Percentiles rank a stretch among this genome's conserved stretches.
Conservation (phyloP, 2,329 filamentous ascomycete genomes). For the Xylaria polymorpha region DNA sequence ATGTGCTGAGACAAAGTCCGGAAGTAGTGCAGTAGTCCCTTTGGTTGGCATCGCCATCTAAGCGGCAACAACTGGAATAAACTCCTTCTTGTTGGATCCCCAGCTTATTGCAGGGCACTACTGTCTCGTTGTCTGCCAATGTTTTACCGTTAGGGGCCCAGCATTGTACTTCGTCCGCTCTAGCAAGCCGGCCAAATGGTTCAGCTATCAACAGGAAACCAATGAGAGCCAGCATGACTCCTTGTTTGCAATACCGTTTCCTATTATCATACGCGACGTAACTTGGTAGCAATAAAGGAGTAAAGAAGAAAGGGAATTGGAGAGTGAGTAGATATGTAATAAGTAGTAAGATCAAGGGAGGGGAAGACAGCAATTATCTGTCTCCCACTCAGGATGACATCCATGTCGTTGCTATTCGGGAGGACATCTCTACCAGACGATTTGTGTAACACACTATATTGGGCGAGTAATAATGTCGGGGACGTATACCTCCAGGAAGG, state of each 20-base stretch:
- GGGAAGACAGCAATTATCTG: slow-evolving; percentile 6
- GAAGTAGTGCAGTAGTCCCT: slow-evolving; percentile 47
- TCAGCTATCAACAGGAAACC: slow-evolving; percentile 10
- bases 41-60: slow-evolving; percentile 42
- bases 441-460: slow-evolving; percentile 11
- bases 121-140: slow-evolving; percentile 45
- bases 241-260: neutral
- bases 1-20: slow-evolving; percentile 46
- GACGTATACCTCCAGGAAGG: neutral
- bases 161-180: slow-evolving; percentile 39
- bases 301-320: neutral
- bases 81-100: slow-evolving; percentile 48
- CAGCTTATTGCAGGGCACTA: slow-evolving; percentile 51
- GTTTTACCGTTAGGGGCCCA: slow-evolving; percentile 49
- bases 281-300: neutral
- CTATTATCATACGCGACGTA: neutral
- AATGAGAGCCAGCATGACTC: slow-evolving; percentile 21
- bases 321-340: neutral
- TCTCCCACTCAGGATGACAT: slow-evolving; percentile 3
- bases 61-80: slow-evolving; percentile 49
- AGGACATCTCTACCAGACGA: neutral
- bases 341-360: neutral
- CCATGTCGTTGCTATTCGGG: neutral
- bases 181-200: slow-evolving; percentile 8
- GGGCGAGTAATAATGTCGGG: neutral